Evolutionary conservation across 441 rosid species (phyloP), one percentile per base, ranked within the genome.

Genomic region (Omphalea diandra): DNA sequence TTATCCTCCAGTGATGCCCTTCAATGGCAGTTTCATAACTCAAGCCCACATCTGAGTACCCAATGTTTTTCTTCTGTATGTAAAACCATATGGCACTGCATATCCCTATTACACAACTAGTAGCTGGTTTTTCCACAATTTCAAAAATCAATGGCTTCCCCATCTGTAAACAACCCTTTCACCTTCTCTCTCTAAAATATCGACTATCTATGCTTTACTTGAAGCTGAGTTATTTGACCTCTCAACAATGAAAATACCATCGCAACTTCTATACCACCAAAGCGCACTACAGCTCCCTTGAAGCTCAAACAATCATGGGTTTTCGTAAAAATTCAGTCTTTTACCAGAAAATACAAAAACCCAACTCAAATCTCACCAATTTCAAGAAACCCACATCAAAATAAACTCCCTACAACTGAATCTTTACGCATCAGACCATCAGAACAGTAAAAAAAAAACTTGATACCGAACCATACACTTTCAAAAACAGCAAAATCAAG

Each of bases 1-100:
- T 89, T 63, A 92, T 80, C 80, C 99, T 83, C 99, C 99, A 94
- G 76, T 88, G 83, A 46, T 94, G 93, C 49, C 99, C 99, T 74
- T 92, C 89, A 0, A 85, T 3, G 0, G 94, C 90, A 35, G 85
- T 84, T 70, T 92, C 97, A 70, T 94, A 94, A 79, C 97, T 92
- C 70, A 90, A 75, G 11, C 99, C 99, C 20, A 94, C 98, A 65
- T 89, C 97, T 18, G 97, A 83, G 73, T 94, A 94, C 18, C 94
- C 96, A 67, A 94, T 82, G 70, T 85, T 88, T 65, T 90, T 92
- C 93, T 89, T 94, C 84, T 92, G 99, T 69, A 94, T 90, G 71
- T 84, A 78, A 68, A 86, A 87, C 99, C 99, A 94, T 38, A 94
- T 74, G 17, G 83, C 83, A 71, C 87, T 76, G 53, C 98, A 94